phyloP scores from a whole-genome alignment of 2,329 filamentous ascomycete genomes.

The Setomelanomma holmii region DNA sequence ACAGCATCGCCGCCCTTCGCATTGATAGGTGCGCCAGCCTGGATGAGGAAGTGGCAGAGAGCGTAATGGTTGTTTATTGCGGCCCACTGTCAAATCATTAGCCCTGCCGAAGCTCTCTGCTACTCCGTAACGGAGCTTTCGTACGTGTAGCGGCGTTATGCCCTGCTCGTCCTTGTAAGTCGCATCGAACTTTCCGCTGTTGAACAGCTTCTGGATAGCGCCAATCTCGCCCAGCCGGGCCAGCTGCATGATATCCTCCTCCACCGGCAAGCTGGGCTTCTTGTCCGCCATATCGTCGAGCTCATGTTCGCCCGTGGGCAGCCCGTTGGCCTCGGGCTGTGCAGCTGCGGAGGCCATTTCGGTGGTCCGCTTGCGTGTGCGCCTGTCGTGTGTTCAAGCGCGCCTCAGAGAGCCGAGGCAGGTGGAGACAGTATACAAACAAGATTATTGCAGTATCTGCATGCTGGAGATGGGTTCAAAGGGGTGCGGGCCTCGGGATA shows the following conservation, averaged over 20 bases:
- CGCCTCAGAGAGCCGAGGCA: neutral
- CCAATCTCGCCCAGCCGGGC: slow-evolving; percentile 85
- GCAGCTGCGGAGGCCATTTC: slow-evolving; percentile 35
- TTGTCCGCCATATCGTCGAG: slow-evolving; percentile 46
- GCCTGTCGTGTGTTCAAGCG: neutral
- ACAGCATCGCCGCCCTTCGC: slow-evolving; percentile 94
- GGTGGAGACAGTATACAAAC: neutral
- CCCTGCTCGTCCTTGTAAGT: slow-evolving; percentile 88
- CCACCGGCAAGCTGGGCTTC: slow-evolving; percentile 55
- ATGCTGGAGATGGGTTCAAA: slow-evolving; percentile 12
- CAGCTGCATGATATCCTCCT: slow-evolving; percentile 94
- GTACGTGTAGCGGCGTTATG: slow-evolving; percentile 93
- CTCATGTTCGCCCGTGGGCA: slow-evolving; percentile 39
- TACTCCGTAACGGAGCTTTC: slow-evolving; percentile 20
- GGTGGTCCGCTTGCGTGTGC: slow-evolving; percentile 25
- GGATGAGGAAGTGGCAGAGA: slow-evolving; percentile 94
- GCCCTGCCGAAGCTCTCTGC: neutral
- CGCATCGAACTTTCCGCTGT: slow-evolving; percentile 79
- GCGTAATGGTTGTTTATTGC: slow-evolving; percentile 98
- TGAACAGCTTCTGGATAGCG: slow-evolving; percentile 89
- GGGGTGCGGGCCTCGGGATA: neutral
- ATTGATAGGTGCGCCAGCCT: slow-evolving; percentile 87
- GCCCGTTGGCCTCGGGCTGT: slow-evolving; percentile 30
- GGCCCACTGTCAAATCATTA: slow-evolving; percentile 74
- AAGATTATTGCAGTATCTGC: slow-evolving; percentile 12